Percentiles rank a stretch among this genome's conserved stretches.
Evolutionary conservation across 2,329 filamentous ascomycete genomes (phyloP).

Genomic region (Septoria linicola): DNA sequence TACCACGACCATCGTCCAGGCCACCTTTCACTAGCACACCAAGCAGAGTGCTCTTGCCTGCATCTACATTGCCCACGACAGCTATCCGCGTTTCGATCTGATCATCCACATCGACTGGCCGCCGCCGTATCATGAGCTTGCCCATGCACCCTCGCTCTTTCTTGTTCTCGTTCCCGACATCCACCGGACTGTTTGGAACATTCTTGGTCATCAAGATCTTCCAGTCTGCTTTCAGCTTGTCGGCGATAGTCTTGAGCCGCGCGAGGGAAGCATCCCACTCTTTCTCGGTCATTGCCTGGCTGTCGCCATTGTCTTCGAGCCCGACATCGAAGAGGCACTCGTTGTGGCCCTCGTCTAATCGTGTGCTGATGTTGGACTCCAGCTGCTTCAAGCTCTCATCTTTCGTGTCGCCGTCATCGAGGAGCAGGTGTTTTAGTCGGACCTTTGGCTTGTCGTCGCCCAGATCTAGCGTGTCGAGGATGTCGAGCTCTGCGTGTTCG

Average conservation of each 20-base stretch:
- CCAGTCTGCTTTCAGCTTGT: slow-evolving; percentile 68
- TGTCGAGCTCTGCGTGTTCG: slow-evolving; percentile 85
- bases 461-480: slow-evolving; percentile 75
- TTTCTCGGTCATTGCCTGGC: slow-evolving; percentile 70
- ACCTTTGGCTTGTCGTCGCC: slow-evolving; percentile 67
- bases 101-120: slow-evolving; percentile 72
- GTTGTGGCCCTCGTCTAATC: slow-evolving; percentile 79
- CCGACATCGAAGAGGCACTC: slow-evolving; percentile 92
- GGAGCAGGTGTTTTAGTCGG: slow-evolving; percentile 72
- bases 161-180: slow-evolving; percentile 61
- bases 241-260: slow-evolving; percentile 65
- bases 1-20: slow-evolving; percentile 90
- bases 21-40: slow-evolving; percentile 94
- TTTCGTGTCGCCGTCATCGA: slow-evolving; percentile 52
- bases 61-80: slow-evolving; percentile 96
- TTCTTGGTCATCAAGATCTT: slow-evolving; percentile 86
- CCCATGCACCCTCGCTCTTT: slow-evolving; percentile 75
- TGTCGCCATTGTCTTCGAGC: slow-evolving; percentile 83
- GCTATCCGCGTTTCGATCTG: slow-evolving; percentile 95
- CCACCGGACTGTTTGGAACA: slow-evolving; percentile 68
- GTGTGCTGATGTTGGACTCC: slow-evolving; percentile 62
- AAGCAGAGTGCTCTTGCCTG: slow-evolving; percentile 93
- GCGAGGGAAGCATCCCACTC: slow-evolving; percentile 74
- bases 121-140: slow-evolving; percentile 80
- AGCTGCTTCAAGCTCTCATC: slow-evolving; percentile 65